These are phyloP conservation scores for Polyplosphaeria fusca DNA, from an alignment of 495 filamentous ascomycete species.

Conservation along the genomic window DNA sequence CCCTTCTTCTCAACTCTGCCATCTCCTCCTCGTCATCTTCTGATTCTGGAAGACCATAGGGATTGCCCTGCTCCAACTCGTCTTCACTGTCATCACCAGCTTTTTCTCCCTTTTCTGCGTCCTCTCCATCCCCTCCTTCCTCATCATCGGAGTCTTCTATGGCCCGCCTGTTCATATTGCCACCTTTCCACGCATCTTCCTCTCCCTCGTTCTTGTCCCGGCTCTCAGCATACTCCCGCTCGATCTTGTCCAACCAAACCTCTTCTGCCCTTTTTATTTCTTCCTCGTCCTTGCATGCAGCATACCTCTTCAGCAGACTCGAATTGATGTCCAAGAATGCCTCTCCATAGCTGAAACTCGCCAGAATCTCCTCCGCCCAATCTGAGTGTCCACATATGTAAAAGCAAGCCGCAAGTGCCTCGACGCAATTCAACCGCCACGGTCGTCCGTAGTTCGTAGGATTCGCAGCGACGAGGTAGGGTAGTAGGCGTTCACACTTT, in stretches of 20 bases:
- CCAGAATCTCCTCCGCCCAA: conserved; percentile 80
- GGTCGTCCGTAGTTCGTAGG: conserved; percentile 96
- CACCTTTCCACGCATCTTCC: conserved; percentile 76
- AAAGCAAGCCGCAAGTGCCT: conserved; percentile 89
- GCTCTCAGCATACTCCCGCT: conserved; percentile 81
- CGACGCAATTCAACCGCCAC: conserved; percentile 90
- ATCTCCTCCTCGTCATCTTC: conserved; percentile 85
- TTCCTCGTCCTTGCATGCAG: conserved; percentile 75
- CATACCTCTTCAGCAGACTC: conserved; percentile 77
- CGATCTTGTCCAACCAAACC: conserved; percentile 83
- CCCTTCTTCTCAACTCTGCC: conserved; percentile 80
- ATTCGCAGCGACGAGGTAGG: conserved; percentile 95
- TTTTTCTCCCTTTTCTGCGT: conserved; percentile 49
- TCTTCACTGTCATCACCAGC: conserved; percentile 43
- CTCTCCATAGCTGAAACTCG: conserved; percentile 81
- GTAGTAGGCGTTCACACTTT: conserved; percentile 87
- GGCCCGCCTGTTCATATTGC: conserved; percentile 72
- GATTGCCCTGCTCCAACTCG: conserved; percentile 54
- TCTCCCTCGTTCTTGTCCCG: conserved; percentile 60
- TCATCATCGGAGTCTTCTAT: conserved; percentile 53
- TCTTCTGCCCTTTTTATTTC: conserved; percentile 84
- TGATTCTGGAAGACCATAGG: conserved; percentile 70
- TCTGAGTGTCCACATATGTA: conserved; percentile 86
- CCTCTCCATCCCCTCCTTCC: conserved; percentile 38
- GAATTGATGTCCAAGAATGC: conserved; percentile 87